phyloP scores from a whole-genome alignment of 805 yeast species.

The Ogataea chonburiensis region DNA sequence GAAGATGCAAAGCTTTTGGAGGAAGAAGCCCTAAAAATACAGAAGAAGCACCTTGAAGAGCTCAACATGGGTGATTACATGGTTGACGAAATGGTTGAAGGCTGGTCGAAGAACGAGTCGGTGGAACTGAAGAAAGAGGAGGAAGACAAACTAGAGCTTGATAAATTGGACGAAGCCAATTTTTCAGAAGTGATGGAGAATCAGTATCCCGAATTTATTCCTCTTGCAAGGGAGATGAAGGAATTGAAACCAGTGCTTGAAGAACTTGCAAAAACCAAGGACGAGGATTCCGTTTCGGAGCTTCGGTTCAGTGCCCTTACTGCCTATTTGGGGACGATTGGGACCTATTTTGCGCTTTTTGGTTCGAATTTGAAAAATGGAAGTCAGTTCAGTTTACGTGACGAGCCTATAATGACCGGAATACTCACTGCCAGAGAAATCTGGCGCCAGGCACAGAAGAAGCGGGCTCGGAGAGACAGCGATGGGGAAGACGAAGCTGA shows the following conservation, averaged over 20 bases:
- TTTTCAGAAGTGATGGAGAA: constrained; percentile 53
- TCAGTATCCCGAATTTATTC: constrained; percentile 80
- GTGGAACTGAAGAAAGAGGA: constrained; percentile 34
- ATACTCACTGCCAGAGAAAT: constrained; percentile 78
- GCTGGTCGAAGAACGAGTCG: constrained; percentile 62
- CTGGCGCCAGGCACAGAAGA: constrained; percentile 74
- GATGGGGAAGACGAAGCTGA: constrained; percentile 33
- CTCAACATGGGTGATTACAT: constrained; percentile 71
- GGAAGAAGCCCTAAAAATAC: constrained; percentile 83
- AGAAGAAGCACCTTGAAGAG: constrained; percentile 74
- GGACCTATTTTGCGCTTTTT: constrained; percentile 77
- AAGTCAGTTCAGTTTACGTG: constrained; percentile 63
- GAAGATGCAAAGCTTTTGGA: constrained; percentile 77
- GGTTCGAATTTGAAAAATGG: constrained; percentile 52
- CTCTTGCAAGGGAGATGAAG: constrained; percentile 63
- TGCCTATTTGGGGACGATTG: constrained; percentile 74
- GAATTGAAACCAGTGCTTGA: constrained; percentile 43
- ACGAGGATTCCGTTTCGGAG: constrained; percentile 37
- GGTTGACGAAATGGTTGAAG: constrained; percentile 76
- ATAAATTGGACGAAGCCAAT: constrained; percentile 51
- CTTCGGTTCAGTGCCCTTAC: constrained; percentile 70
- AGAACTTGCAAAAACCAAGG: constrained; percentile 32
- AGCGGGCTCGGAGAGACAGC: constrained; percentile 33
- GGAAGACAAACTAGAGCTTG: constrained; percentile 41
- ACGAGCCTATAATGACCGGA: constrained; percentile 86